Evolutionary conservation across 2,329 filamentous ascomycete genomes (phyloP).

Genomic region (Cercospora sesami): DNA sequence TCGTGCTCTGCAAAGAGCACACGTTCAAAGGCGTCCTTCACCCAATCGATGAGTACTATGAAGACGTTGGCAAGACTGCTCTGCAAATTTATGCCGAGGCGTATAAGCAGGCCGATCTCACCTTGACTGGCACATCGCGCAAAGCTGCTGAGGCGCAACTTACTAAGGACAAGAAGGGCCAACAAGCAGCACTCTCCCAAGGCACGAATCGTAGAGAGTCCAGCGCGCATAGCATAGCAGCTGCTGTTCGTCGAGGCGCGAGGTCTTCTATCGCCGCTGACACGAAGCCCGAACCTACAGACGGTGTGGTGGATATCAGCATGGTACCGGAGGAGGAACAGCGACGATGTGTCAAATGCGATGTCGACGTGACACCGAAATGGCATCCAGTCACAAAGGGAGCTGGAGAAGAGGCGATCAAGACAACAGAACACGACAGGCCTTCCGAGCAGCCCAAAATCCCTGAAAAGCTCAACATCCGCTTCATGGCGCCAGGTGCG

Average conservation of each 20-base stretch:
- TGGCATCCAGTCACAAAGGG: slow-evolving; percentile 43
- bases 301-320: slow-evolving; percentile 30
- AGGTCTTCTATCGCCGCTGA: slow-evolving; percentile 37
- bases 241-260: slow-evolving; percentile 37
- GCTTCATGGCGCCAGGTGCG: slow-evolving; percentile 35
- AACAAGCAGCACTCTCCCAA: slow-evolving; percentile 34
- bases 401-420: slow-evolving; percentile 15
- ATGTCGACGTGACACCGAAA: slow-evolving; percentile 69
- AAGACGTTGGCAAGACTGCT: slow-evolving; percentile 71
- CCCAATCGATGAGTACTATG: slow-evolving; percentile 72
- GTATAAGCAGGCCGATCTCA: slow-evolving; percentile 92
- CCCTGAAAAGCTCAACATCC: slow-evolving; percentile 23
- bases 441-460: slow-evolving; percentile 17
- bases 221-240: slow-evolving; percentile 36
- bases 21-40: slow-evolving; percentile 69
- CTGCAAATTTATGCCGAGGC: slow-evolving; percentile 83
- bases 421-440: slow-evolving; percentile 13
- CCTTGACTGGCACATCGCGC: slow-evolving; percentile 85
- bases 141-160: slow-evolving; percentile 77
- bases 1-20: slow-evolving; percentile 90
- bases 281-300: slow-evolving; percentile 32
- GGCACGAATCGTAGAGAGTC: slow-evolving; percentile 44
- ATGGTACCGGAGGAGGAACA: slow-evolving; percentile 35
- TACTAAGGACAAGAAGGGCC: slow-evolving; percentile 54
- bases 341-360: slow-evolving; percentile 48